phyloP scores from a whole-genome alignment of 805 yeast genomes.

The Yarrowia divulgata region DNA sequence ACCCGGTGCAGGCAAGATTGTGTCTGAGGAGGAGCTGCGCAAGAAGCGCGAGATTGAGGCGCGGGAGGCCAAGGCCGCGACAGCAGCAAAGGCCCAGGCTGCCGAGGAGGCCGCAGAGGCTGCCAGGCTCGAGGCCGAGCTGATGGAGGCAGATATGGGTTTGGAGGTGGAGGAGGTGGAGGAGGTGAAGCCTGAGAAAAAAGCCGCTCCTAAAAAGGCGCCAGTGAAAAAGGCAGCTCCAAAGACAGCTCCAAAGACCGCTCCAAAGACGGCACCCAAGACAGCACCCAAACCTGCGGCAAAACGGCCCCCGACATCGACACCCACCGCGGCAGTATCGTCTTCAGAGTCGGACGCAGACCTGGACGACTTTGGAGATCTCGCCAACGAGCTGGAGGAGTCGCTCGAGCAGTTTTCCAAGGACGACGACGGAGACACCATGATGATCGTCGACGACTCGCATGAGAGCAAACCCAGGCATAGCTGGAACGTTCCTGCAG shows the following conservation, averaged over 20 bases:
- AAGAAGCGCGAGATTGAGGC: slow-evolving; percentile 17
- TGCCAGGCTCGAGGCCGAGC: slow-evolving; percentile 21
- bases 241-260: background rate
- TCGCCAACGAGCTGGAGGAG: slow-evolving; percentile 38
- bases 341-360: slow-evolving; percentile 26
- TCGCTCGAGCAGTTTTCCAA: slow-evolving; percentile 26
- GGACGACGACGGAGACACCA: slow-evolving; percentile 22
- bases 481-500: slow-evolving; percentile 4
- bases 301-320: slow-evolving; percentile 11
- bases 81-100: background rate
- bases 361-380: slow-evolving; percentile 37
- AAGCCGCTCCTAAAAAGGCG: slow-evolving; percentile 5
- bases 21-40: slow-evolving; percentile 37
- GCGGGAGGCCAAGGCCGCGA: background rate
- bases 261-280: slow-evolving; percentile 9
- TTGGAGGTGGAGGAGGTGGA: background rate
- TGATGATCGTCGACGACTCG: slow-evolving; percentile 33
- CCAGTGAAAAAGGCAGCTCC: background rate
- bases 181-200: background rate
- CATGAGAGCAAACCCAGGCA: slow-evolving; percentile 8
- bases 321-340: background rate
- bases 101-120: slow-evolving; percentile 33
- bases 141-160: slow-evolving; percentile 25
- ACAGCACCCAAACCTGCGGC: slow-evolving; percentile 17
- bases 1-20: slow-evolving; percentile 23